A percentile compares a stretch with the other conserved stretches of the same genome.
Evolutionary conservation across 352 stramenopile genomes (phyloP).

Genomic region (Pythium aquatile): DNA sequence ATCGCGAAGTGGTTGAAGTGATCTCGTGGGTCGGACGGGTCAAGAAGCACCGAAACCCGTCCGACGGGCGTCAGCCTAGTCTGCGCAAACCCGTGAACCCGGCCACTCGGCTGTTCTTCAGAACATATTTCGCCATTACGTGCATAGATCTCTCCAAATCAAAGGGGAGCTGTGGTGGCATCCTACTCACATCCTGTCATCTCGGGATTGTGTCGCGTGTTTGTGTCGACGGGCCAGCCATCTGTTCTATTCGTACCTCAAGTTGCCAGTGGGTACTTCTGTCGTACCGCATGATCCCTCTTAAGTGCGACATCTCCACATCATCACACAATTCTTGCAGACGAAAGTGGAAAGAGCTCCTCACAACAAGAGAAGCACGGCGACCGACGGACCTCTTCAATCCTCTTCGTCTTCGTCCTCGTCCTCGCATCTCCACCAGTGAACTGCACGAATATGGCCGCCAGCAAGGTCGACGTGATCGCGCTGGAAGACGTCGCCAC

Average conservation of each 20-base stretch:
- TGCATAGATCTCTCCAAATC: neutral
- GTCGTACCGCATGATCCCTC: neutral
- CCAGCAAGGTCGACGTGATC: slow-evolving; percentile 55
- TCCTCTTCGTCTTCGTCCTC: neutral
- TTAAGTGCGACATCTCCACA: slow-evolving; percentile 21
- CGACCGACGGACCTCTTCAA: neutral
- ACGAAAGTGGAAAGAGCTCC: slow-evolving; percentile 6
- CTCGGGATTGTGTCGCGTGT: slow-evolving; percentile 7
- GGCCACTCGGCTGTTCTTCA: neutral
- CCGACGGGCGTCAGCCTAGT: neutral
- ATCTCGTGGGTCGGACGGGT: neutral
- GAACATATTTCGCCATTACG: neutral
- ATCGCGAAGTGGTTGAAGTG: neutral
- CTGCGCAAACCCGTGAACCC: neutral
- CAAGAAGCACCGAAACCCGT: neutral
- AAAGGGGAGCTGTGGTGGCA: too few species aligned
- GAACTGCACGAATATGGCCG: slow-evolving; percentile 10
- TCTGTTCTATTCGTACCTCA: slow-evolving; percentile 19
- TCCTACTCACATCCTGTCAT: neutral
- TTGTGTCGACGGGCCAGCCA: slow-evolving; percentile 4
- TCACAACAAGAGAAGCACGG: neutral
- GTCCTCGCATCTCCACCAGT: neutral
- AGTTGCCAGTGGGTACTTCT: slow-evolving; percentile 9
- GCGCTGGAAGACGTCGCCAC: slow-evolving; percentile 85
- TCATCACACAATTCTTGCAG: slow-evolving; percentile 7